These are phyloP conservation scores for Lasiodiplodia citricola DNA, from an alignment of 2,329 filamentous ascomycete genomes.

Conservation along the genomic window DNA sequence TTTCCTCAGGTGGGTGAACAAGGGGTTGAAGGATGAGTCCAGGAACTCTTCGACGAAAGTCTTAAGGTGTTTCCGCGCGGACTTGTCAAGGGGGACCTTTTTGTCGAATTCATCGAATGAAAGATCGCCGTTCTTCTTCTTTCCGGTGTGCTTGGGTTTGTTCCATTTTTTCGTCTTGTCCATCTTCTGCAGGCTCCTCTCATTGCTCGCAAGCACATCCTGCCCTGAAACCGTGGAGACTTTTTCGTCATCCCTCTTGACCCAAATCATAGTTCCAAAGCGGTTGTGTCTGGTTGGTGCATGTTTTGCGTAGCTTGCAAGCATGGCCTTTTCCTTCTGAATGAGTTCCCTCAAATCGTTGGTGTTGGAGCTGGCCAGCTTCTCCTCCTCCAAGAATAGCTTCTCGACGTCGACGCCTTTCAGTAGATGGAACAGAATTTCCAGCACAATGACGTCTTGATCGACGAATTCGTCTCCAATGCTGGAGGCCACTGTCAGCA, in stretches of 20 bases:
- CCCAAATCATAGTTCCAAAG: slow-evolving; percentile 97
- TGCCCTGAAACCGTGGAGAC: slow-evolving; percentile 88
- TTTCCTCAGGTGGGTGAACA: slow-evolving; percentile 81
- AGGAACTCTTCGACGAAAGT: slow-evolving; percentile 91
- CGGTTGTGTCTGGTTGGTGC: slow-evolving; percentile 88
- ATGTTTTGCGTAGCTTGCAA: slow-evolving; percentile 75
- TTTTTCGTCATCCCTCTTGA: slow-evolving; percentile 84
- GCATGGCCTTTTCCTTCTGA: slow-evolving; percentile 82
- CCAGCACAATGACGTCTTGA: slow-evolving; percentile 87
- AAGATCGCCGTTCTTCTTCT: slow-evolving; percentile 41
- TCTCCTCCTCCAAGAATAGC: slow-evolving; percentile 81
- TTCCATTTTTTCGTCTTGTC: slow-evolving; percentile 90
- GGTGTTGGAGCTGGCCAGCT: slow-evolving; percentile 70
- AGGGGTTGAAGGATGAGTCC: slow-evolving; percentile 91
- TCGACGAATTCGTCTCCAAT: slow-evolving; percentile 92
- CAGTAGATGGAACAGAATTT: slow-evolving; percentile 89
- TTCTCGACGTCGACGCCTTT: slow-evolving; percentile 86
- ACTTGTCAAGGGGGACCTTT: slow-evolving; percentile 69
- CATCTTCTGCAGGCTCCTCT: slow-evolving; percentile 82
- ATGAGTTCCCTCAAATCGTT: slow-evolving; percentile 77
- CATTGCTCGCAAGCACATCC: slow-evolving; percentile 75
- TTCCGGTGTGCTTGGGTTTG: slow-evolving; percentile 67
- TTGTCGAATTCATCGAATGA: slow-evolving; percentile 73
- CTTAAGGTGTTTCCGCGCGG: slow-evolving; percentile 77
- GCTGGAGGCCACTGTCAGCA: slow-evolving; percentile 87